Percentiles rank a stretch among this genome's conserved stretches.
phyloP scores from a whole-genome alignment of 1,284 basidiomycete species.

The Quambalaria eucalypti region DNA sequence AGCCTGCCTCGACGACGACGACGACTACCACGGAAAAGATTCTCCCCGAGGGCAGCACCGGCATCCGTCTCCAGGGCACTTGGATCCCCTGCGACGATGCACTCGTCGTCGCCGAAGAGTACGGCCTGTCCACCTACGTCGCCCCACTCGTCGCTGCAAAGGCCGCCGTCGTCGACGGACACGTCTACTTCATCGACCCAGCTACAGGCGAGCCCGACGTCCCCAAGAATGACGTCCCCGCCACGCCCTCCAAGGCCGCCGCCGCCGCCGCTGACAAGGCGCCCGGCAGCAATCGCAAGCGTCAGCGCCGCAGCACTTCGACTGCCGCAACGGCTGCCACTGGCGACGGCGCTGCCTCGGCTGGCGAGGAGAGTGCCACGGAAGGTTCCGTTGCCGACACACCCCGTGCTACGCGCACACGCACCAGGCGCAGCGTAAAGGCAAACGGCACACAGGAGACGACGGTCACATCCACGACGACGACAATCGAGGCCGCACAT shows the following conservation, averaged over 20 bases:
- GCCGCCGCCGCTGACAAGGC: constrained; percentile 1
- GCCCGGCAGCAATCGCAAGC: constrained; percentile 10
- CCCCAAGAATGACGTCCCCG: neutral
- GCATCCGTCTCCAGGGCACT: constrained; percentile 67
- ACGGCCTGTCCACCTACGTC: constrained; percentile 59
- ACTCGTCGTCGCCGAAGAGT: constrained; percentile 57
- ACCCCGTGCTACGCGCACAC: constrained; percentile 12
- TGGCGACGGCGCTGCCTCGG: too few relatives aligned
- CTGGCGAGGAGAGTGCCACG: constrained; percentile 1
- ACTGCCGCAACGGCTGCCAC: constrained; percentile 11
- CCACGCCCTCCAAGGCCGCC: constrained; percentile 4
- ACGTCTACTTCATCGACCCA: constrained; percentile 28
- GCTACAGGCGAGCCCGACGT: constrained; percentile 4
- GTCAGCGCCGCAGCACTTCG: constrained; percentile 14
- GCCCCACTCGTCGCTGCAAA: constrained; percentile 61
- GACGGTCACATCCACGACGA: constrained; percentile 13
- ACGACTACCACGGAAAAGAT: constrained; percentile 12
- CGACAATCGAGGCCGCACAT: constrained; percentile 13
- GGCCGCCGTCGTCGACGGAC: constrained; percentile 58
- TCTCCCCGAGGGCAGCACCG: constrained; percentile 38
- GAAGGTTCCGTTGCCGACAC: constrained; percentile 9
- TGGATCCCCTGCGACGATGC: constrained; percentile 76
- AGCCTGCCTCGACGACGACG: constrained; percentile 12
- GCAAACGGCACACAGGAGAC: constrained; percentile 16
- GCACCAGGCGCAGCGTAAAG: constrained; percentile 15